These are phyloP conservation scores for Kitagawia praeruptora DNA, from an alignment of 129 eudicot genomes.

Conservation along the genomic window DNA sequence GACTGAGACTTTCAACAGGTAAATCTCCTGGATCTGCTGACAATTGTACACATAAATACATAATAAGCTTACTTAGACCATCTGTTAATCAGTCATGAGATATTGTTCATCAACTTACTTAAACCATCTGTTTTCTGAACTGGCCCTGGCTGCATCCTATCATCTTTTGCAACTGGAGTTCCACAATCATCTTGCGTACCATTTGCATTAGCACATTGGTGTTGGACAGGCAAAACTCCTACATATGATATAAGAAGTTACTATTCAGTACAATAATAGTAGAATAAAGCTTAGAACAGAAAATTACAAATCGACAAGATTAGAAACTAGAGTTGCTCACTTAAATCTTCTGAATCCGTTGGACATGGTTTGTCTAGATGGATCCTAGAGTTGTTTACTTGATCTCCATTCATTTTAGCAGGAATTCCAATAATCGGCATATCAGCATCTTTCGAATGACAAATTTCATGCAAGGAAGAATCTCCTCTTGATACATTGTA, in stretches of 20 bases:
- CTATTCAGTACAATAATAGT: background rate
- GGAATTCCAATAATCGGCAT: background rate
- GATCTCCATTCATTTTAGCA: background rate
- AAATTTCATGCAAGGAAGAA: background rate
- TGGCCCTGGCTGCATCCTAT: background rate
- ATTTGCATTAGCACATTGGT: conserved; percentile 5
- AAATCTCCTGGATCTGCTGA: background rate
- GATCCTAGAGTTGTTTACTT: background rate
- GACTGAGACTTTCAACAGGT: background rate
- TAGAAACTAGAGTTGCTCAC: background rate
- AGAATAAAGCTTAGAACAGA: background rate
- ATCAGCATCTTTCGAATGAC: background rate
- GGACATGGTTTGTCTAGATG: background rate
- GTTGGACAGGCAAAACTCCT: conserved; percentile 2
- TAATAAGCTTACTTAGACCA: background rate
- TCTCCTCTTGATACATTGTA: background rate
- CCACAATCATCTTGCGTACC: background rate
- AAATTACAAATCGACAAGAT: background rate
- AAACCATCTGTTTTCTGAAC: background rate
- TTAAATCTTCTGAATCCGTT: background rate
- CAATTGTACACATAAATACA: background rate
- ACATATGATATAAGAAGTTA: background rate
- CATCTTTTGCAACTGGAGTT: background rate
- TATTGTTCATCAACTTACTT: background rate
- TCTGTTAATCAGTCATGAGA: background rate